Evolutionary conservation across 805 yeast genomes (phyloP).

Genomic region (Tetrapisispora pingtungensis): DNA sequence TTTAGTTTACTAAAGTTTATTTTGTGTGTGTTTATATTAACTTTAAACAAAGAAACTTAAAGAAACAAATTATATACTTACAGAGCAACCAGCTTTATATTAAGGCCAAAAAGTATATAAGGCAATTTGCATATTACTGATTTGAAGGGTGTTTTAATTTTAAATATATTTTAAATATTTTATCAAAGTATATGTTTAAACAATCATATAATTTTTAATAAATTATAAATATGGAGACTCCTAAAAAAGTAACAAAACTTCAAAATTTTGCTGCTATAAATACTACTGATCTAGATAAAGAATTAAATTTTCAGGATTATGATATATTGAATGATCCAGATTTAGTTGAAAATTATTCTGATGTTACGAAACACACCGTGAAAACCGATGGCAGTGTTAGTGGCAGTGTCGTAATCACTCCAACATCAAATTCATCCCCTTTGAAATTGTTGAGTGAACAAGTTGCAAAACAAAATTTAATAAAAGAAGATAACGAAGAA

Average conservation of each 20-base stretch:
- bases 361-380: constrained; percentile 13
- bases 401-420: constrained; percentile 26
- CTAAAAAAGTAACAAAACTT: background rate
- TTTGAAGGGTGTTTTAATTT: no score
- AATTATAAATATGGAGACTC: background rate
- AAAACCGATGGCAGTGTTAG: constrained; percentile 11
- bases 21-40: no score
- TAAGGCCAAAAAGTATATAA: no score
- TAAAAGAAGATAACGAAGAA: background rate
- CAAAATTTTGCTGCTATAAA: constrained; percentile 2
- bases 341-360: constrained; percentile 25
- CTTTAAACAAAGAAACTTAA: no score
- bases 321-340: constrained; percentile 22
- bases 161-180: no score
- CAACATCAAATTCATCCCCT: constrained; percentile 3
- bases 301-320: background rate
- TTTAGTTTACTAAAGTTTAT: no score
- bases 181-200: no score
- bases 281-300: background rate
- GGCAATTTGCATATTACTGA: no score
- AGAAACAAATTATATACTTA: no score
- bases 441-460: background rate
- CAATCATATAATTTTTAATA: background rate
- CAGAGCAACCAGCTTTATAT: no score
- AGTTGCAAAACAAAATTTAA: background rate